Evolutionary conservation across 1,139 yeast species (phyloP).

Genomic region (Yamadazyma membranifaciens): DNA sequence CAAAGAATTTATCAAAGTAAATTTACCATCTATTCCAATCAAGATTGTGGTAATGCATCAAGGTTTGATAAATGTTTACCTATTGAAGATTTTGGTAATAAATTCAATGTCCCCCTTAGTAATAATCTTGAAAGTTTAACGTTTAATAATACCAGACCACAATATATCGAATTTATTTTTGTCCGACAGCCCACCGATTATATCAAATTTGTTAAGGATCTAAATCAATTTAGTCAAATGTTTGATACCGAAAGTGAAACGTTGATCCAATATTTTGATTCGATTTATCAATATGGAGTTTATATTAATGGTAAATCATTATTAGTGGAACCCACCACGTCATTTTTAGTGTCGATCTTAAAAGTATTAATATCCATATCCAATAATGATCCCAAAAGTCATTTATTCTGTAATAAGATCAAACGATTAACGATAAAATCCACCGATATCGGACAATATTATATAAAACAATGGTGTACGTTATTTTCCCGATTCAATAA

Average conservation of each 20-base stretch:
- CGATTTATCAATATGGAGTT: constrained; percentile 23
- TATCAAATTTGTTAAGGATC: constrained; percentile 22
- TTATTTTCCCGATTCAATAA: constrained; percentile 26
- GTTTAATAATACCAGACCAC: constrained; percentile 25
- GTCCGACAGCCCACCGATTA: constrained; percentile 30
- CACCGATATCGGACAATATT: constrained; percentile 40
- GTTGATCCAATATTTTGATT: constrained; percentile 18
- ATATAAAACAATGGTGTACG: constrained; percentile 32
- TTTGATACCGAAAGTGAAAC: constrained; percentile 16
- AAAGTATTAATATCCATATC: constrained; percentile 25
- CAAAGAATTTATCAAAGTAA: constrained; percentile 24
- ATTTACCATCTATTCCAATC: constrained; percentile 16
- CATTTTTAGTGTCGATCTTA: constrained; percentile 28
- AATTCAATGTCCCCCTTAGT: constrained; percentile 13
- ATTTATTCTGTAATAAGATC: constrained; percentile 20
- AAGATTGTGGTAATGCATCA: constrained; percentile 7
- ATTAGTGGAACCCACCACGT: constrained; percentile 27
- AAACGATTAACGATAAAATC: constrained; percentile 24
- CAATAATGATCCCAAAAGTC: constrained; percentile 8
- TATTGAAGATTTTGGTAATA: constrained; percentile 16
- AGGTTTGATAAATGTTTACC: constrained; percentile 16
- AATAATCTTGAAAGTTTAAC: constrained; percentile 11
- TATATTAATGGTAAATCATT: constrained; percentile 29
- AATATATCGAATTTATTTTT: constrained; percentile 26
- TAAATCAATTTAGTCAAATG: constrained; percentile 23